These are phyloP conservation scores for Aureobasidium sp. DNA, from an alignment of 2,329 filamentous ascomycete genomes.

Conservation along the genomic window DNA sequence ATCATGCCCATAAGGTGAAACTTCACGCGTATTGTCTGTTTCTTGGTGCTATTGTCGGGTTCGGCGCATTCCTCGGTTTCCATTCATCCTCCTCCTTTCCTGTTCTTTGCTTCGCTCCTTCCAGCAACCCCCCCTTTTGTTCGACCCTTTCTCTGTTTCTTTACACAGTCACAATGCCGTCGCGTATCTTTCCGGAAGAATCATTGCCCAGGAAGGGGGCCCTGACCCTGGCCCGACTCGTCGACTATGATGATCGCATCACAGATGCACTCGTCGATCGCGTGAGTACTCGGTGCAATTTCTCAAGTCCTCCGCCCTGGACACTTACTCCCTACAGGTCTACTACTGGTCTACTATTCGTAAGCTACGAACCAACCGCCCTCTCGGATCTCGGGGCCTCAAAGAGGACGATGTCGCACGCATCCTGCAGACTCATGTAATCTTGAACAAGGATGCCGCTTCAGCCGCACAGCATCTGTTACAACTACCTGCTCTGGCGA, in stretches of 20 bases:
- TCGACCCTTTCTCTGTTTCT: neutral
- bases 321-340: conserved; percentile 46
- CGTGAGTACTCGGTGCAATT: conserved; percentile 48
- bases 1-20: conserved; percentile 7
- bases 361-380: conserved; percentile 82
- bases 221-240: conserved; percentile 77
- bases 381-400: conserved; percentile 67
- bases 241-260: conserved; percentile 88
- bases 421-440: conserved; percentile 55
- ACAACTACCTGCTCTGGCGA: conserved; percentile 61
- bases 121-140: neutral
- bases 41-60: conserved; percentile 7
- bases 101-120: neutral
- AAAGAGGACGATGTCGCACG: conserved; percentile 53
- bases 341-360: conserved; percentile 96
- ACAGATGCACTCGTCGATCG: conserved; percentile 94
- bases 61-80: conserved; percentile 10
- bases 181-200: conserved; percentile 31
- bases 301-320: neutral
- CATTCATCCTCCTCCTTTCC: neutral
- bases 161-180: conserved; percentile 9
- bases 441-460: conserved; percentile 63
- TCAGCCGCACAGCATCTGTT: conserved; percentile 66
- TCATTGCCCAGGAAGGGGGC: conserved; percentile 54
- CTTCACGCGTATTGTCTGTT: neutral